Percentiles rank a stretch among this genome's conserved stretches.
Evolutionary conservation across 345 rosid genomes (phyloP).

Genomic region (Pelargonium nanum): DNA sequence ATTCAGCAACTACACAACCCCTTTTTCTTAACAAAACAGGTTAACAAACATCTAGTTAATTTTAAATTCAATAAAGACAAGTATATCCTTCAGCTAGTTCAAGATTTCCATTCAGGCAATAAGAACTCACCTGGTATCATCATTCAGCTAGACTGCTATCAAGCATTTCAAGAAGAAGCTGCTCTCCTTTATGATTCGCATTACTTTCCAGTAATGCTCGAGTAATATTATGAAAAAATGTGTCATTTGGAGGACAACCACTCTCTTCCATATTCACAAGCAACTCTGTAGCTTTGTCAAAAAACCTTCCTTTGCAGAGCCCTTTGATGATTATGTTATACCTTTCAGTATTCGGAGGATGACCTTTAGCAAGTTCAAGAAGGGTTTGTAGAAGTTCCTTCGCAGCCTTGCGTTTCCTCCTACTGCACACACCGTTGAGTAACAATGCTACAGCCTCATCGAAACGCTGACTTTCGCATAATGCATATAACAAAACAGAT

Average conservation of each 20-base stretch:
- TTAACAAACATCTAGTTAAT: too few species aligned
- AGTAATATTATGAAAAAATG: too few species aligned
- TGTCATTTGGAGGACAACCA: not conserved
- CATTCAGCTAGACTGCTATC: not conserved
- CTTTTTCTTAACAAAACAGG: too few species aligned
- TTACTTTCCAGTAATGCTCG: not conserved
- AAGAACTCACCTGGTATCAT: not conserved
- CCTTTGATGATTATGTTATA: not conserved
- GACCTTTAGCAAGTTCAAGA: not conserved
- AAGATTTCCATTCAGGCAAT: too few species aligned
- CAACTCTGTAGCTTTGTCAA: not conserved
- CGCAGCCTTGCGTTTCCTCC: not conserved
- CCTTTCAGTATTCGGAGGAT: not conserved
- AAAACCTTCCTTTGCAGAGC: not conserved
- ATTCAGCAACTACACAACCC: too few species aligned
- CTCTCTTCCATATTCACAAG: not conserved
- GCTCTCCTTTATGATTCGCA: not conserved
- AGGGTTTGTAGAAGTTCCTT: not conserved
- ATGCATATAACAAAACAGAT: not conserved
- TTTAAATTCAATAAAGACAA: too few species aligned
- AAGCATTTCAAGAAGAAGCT: not conserved
- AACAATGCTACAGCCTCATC: not conserved
- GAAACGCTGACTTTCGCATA: not conserved
- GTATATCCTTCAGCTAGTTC: too few species aligned
- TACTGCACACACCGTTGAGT: not conserved